Percentiles rank a stretch among this genome's conserved stretches.
Evolutionary conservation across 2,329 filamentous ascomycete genomes (phyloP).

Genomic region (Mollisiaceae sp.): DNA sequence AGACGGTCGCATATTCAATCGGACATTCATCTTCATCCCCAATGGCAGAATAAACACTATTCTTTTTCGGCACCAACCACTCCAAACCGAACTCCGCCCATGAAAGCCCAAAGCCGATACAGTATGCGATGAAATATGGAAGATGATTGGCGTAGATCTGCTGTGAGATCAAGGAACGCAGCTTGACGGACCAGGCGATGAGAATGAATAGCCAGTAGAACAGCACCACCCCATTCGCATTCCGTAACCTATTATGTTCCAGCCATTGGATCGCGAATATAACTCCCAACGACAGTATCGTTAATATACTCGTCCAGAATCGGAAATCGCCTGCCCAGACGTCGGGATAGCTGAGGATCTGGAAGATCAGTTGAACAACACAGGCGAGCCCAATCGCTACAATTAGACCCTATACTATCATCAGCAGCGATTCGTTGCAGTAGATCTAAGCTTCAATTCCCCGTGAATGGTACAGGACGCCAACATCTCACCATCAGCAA

Average conservation of each 20-base stretch:
- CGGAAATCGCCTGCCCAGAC: constrained; percentile 70
- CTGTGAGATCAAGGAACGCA: constrained; percentile 70
- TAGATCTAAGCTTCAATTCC: neutral
- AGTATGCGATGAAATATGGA: constrained; percentile 68
- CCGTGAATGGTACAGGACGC: neutral
- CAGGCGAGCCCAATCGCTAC: constrained; percentile 61
- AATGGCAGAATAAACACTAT: constrained; percentile 71
- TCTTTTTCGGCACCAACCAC: constrained; percentile 71
- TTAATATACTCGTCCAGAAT: constrained; percentile 72
- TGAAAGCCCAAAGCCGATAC: constrained; percentile 62
- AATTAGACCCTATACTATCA: constrained; percentile 57
- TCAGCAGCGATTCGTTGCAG: constrained; percentile 17
- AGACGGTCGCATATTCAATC: constrained; percentile 88
- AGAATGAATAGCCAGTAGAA: constrained; percentile 77
- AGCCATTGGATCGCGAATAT: constrained; percentile 71
- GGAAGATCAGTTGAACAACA: constrained; percentile 64
- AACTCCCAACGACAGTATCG: constrained; percentile 64
- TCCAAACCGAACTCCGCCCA: constrained; percentile 68
- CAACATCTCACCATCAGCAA: constrained; percentile 15
- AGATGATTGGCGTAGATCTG: constrained; percentile 58
- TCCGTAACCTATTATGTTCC: constrained; percentile 71
- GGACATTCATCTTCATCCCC: constrained; percentile 72
- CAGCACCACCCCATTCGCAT: constrained; percentile 72
- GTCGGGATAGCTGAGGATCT: constrained; percentile 62
- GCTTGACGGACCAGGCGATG: constrained; percentile 67